These are phyloP conservation scores for Coemansia sp. DNA, from an alignment of 192 early-diverging fungal genomes.

Conservation along the genomic window DNA sequence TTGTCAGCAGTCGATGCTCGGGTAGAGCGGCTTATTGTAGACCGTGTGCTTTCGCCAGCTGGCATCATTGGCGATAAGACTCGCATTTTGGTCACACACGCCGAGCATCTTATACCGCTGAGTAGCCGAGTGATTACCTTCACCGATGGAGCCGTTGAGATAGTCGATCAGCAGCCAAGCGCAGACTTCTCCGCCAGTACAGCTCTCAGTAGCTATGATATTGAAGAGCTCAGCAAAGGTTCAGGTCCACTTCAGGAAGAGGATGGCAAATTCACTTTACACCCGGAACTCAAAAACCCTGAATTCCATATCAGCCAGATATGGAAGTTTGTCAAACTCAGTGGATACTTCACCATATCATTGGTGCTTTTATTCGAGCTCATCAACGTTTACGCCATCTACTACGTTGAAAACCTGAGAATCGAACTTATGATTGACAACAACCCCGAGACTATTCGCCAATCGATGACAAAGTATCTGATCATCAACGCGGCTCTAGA, in stretches of 20 bases:
- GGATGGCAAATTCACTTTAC: not conserved
- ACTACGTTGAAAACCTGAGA: conserved; percentile 15
- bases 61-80: conserved; percentile 42
- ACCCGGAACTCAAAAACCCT: not conserved
- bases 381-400: conserved; percentile 4
- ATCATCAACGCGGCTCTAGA: conserved; percentile 12
- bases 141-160: conserved; percentile 1
- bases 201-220: not conserved
- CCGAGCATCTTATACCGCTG: conserved; percentile 28
- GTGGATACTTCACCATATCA: conserved; percentile 13
- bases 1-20: conserved; percentile 65
- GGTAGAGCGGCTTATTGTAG: conserved; percentile 56
- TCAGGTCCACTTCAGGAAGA: not conserved
- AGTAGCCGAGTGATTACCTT: conserved; percentile 16
- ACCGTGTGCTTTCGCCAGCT: conserved; percentile 32
- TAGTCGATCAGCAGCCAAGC: conserved; percentile 7
- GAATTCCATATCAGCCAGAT: conserved; percentile 5
- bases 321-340: conserved; percentile 1
- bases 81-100: conserved; percentile 57
- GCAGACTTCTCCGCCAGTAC: not conserved
- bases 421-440: conserved; percentile 20
- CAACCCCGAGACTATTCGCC: conserved; percentile 16
- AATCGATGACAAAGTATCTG: conserved; percentile 24
- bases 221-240: not conserved
- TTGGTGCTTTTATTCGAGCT: conserved; percentile 4